Percentiles rank a stretch among this genome's conserved stretches.
Conservation (phyloP, 805 yeast genomes). For the Saccharomycopsis sp. region DNA sequence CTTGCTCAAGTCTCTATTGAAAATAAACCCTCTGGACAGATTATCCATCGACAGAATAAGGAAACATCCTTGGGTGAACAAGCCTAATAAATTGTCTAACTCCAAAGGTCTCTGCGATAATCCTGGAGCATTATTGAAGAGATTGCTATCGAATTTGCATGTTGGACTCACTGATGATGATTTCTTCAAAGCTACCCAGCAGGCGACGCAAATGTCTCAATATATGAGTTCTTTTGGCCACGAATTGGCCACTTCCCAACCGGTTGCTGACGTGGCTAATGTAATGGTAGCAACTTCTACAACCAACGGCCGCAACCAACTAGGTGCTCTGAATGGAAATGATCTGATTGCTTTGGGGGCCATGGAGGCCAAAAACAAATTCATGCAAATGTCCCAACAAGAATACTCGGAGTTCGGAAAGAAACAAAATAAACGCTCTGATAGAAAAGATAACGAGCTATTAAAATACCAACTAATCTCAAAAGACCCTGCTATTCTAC, state of each 20-base stretch:
- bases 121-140: constrained; percentile 43
- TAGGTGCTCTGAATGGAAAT: constrained; percentile 6
- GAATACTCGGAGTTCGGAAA: constrained; percentile 33
- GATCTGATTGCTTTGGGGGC: background rate
- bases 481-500: constrained; percentile 45
- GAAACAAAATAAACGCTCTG: constrained; percentile 25
- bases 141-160: constrained; percentile 44
- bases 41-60: constrained; percentile 35
- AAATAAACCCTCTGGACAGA: constrained; percentile 41
- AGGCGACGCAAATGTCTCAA: constrained; percentile 19
- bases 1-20: constrained; percentile 45
- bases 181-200: constrained; percentile 26
- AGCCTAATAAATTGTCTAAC: constrained; percentile 37
- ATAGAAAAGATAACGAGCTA: constrained; percentile 28
- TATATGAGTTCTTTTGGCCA: constrained; percentile 22
- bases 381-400: constrained; percentile 36
- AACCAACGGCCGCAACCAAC: background rate
- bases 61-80: constrained; percentile 50
- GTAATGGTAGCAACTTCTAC: background rate
- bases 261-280: constrained; percentile 36
- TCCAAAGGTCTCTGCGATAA: constrained; percentile 46
- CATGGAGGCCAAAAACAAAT: constrained; percentile 11
- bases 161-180: constrained; percentile 48
- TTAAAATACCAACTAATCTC: constrained; percentile 34
- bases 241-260: constrained; percentile 39